A percentile compares a stretch with the other conserved stretches of the same genome.
phyloP scores from a whole-genome alignment of 2,329 filamentous ascomycete species.

The Westerdykella sp. region DNA sequence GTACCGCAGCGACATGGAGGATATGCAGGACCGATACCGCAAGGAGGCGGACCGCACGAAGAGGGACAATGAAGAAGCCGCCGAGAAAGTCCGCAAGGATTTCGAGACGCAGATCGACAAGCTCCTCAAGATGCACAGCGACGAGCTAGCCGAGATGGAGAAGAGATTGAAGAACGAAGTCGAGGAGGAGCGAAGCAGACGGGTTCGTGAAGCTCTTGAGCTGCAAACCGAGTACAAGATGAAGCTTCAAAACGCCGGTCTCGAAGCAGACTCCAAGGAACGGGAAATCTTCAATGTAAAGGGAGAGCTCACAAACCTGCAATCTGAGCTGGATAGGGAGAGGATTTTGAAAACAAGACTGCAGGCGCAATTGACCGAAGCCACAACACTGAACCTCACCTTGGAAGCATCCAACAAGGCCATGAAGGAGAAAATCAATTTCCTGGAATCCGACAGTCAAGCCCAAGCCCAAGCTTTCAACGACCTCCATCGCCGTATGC shows the following conservation, averaged over 20 bases:
- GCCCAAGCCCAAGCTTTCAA: slow-evolving; percentile 82
- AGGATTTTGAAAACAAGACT: slow-evolving; percentile 54
- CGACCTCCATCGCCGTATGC: slow-evolving; percentile 71
- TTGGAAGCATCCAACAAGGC: slow-evolving; percentile 71
- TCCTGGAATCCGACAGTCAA: slow-evolving; percentile 83
- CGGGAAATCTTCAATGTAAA: slow-evolving; percentile 47
- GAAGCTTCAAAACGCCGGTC: slow-evolving; percentile 44
- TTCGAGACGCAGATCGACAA: slow-evolving; percentile 52
- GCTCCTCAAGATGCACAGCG: slow-evolving; percentile 56
- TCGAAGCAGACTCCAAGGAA: slow-evolving; percentile 50
- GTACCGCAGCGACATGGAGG: slow-evolving; percentile 52
- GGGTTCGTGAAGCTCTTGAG: slow-evolving; percentile 60
- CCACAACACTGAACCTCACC: slow-evolving; percentile 39
- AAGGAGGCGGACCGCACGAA: slow-evolving; percentile 53
- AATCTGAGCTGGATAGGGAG: slow-evolving; percentile 49
- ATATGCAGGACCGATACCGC: slow-evolving; percentile 48
- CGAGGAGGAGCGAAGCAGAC: slow-evolving; percentile 56
- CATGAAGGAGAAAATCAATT: slow-evolving; percentile 75
- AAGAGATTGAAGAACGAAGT: slow-evolving; percentile 59
- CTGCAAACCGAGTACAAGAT: slow-evolving; percentile 50
- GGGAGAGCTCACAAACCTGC: slow-evolving; percentile 46
- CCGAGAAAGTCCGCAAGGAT: slow-evolving; percentile 38
- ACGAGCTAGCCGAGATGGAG: slow-evolving; percentile 61
- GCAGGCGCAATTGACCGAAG: slow-evolving; percentile 47
- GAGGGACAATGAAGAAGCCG: slow-evolving; percentile 44